Conservation (phyloP, 108 stramenopile genomes). For the Mediolabrus comicus region DNA sequence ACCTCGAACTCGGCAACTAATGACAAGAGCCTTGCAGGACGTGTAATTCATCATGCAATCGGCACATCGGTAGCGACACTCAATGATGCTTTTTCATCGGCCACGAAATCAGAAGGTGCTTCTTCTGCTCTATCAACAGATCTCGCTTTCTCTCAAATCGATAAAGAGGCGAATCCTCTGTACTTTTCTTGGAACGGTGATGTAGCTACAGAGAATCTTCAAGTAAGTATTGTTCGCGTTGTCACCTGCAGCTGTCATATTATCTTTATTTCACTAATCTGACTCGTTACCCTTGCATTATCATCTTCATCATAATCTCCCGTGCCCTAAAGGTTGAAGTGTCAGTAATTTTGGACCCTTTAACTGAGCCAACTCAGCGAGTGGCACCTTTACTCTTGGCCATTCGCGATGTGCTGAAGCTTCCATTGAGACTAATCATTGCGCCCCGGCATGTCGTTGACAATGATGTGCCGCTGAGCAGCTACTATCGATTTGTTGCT, state of each 20-base stretch:
- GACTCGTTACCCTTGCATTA: background rate
- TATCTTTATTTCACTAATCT: background rate
- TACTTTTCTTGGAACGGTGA: slow-evolving; percentile 63
- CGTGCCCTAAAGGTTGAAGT: slow-evolving; percentile 49
- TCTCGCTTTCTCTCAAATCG: slow-evolving; percentile 8
- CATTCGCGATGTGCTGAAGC: slow-evolving; percentile 76
- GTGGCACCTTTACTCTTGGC: slow-evolving; percentile 73
- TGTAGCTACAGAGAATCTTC: slow-evolving; percentile 15
- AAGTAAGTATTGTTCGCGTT: slow-evolving; percentile 8
- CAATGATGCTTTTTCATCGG: slow-evolving; percentile 27
- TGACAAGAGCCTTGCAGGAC: background rate
- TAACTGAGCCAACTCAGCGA: slow-evolving; percentile 87
- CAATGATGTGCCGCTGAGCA: slow-evolving; percentile 83
- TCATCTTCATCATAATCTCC: background rate
- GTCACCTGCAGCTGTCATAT: background rate
- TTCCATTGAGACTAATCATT: slow-evolving; percentile 68
- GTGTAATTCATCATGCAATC: slow-evolving; percentile 35
- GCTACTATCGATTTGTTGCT: slow-evolving; percentile 93
- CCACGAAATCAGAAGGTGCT: slow-evolving; percentile 1
- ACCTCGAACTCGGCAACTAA: slow-evolving; percentile 4
- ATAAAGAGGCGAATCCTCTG: slow-evolving; percentile 49
- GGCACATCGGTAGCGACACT: slow-evolving; percentile 21
- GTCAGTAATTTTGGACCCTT: slow-evolving; percentile 84
- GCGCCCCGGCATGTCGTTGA: slow-evolving; percentile 61
- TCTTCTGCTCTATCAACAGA: slow-evolving; percentile 12